phyloP scores from a whole-genome alignment of 2,329 filamentous ascomycete genomes.

The Colletotrichum agaves region DNA sequence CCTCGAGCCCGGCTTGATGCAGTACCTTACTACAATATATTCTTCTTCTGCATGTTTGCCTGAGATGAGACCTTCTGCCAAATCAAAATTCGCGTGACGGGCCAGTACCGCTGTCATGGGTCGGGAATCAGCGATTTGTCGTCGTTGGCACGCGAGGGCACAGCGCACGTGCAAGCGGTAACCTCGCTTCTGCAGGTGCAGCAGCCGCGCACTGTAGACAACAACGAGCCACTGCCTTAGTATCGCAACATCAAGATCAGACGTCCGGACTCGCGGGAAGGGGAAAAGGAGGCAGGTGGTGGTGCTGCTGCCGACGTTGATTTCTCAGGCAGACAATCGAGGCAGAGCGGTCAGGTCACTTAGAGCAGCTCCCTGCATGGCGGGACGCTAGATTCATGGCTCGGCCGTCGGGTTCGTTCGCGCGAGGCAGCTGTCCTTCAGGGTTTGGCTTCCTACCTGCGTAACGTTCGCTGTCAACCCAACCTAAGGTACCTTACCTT shows the following conservation, averaged over 20 bases:
- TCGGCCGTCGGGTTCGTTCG: constrained; percentile 5
- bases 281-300: too few species aligned
- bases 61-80: constrained; percentile 21
- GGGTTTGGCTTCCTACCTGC: neutral
- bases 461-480: neutral
- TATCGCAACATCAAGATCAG: neutral
- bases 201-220: neutral
- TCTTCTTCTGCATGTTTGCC: too few species aligned
- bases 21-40: too few species aligned
- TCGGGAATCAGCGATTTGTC: neutral
- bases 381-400: constrained; percentile 1
- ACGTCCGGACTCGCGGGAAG: too few species aligned
- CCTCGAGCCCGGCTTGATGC: neutral
- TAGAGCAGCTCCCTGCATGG: constrained; percentile 13
- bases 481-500: neutral
- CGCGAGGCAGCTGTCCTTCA: neutral
- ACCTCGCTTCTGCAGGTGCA: constrained; percentile 14
- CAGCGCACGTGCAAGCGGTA: constrained; percentile 24
- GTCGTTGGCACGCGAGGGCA: constrained; percentile 17
- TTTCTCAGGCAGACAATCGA: neutral
- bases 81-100: constrained; percentile 15
- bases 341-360: neutral
- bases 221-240: neutral
- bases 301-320: neutral
- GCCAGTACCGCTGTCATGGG: constrained; percentile 3